A percentile compares a stretch with the other conserved stretches of the same genome.
Conservation (phyloP, 2,329 filamentous ascomycete species). For the Leptographium procerum region DNA sequence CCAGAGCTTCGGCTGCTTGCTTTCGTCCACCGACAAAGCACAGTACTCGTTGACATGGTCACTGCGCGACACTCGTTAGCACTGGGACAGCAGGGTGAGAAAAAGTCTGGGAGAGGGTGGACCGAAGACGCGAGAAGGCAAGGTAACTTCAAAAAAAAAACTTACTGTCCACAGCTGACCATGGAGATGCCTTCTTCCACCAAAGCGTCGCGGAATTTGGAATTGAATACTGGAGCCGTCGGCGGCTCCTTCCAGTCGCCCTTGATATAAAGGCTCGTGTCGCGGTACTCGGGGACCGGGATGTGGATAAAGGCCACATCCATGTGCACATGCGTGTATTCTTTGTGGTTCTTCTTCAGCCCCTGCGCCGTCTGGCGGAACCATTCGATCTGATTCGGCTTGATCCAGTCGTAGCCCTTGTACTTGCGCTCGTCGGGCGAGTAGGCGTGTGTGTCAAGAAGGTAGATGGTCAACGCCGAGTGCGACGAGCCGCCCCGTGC, state of each 20-base stretch:
- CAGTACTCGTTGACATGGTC: constrained; percentile 98
- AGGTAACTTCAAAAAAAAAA: too few relatives aligned
- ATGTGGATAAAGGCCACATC: constrained; percentile 97
- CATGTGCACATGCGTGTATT: constrained; percentile 88
- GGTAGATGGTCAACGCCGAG: constrained; percentile 86
- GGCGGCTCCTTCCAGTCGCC: constrained; percentile 74
- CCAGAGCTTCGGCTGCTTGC: constrained; percentile 63
- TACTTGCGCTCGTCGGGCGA: constrained; percentile 80
- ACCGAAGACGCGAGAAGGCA: too few relatives aligned
- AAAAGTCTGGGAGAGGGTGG: neutral
- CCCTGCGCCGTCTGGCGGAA: constrained; percentile 68
- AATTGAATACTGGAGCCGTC: constrained; percentile 82
- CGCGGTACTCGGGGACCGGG: constrained; percentile 77
- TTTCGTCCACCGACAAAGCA: constrained; percentile 49
- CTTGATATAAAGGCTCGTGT: constrained; percentile 44
- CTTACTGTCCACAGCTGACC: constrained; percentile 84
- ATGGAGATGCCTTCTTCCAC: constrained; percentile 76
- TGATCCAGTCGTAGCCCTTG: constrained; percentile 96
- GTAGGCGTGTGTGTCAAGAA: constrained; percentile 88
- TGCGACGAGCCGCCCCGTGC: constrained; percentile 70
- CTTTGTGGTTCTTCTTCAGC: constrained; percentile 64
- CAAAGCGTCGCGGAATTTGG: constrained; percentile 82
- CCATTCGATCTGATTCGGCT: constrained; percentile 88
- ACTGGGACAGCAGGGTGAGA: neutral
- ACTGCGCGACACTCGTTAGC: constrained; percentile 24